Conservation (phyloP, 2,329 filamentous ascomycete genomes). For the Alternaria novae-zelandiae region DNA sequence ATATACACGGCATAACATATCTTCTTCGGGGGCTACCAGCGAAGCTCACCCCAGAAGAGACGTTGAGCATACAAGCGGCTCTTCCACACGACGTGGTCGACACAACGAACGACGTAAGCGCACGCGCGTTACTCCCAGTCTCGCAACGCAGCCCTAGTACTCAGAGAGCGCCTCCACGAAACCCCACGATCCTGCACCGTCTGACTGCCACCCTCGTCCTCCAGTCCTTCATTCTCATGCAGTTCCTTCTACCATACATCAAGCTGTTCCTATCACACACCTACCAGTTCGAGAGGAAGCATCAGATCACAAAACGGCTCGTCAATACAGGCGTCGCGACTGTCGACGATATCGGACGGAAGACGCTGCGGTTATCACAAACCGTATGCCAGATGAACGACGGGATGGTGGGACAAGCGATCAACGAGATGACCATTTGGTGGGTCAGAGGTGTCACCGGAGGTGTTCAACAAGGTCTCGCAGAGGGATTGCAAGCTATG, state of each 20-base stretch:
- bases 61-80: constrained; percentile 58
- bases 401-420: constrained; percentile 65
- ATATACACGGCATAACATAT: constrained; percentile 68
- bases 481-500: constrained; percentile 59
- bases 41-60: constrained; percentile 63
- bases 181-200: constrained; percentile 63
- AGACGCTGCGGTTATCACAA: constrained; percentile 59
- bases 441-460: constrained; percentile 68
- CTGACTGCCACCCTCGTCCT: constrained; percentile 63
- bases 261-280: constrained; percentile 60
- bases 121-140: constrained; percentile 23
- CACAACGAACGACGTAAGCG: constrained; percentile 14
- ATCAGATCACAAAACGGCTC: constrained; percentile 68
- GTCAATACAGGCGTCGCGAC: constrained; percentile 60
- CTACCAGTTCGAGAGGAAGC: constrained; percentile 69
- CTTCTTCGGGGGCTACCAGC: constrained; percentile 67
- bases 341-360: constrained; percentile 61
- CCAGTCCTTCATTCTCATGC: constrained; percentile 64
- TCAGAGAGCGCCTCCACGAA: constrained; percentile 14
- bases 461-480: constrained; percentile 70
- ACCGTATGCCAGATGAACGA: constrained; percentile 67
- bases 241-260: constrained; percentile 68
- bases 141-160: constrained; percentile 9
- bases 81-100: constrained; percentile 51
- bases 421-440: constrained; percentile 66